These are phyloP conservation scores for Hyaloperonospora arabidopsidis DNA, from an alignment of 352 stramenopile genomes.

Conservation along the genomic window DNA sequence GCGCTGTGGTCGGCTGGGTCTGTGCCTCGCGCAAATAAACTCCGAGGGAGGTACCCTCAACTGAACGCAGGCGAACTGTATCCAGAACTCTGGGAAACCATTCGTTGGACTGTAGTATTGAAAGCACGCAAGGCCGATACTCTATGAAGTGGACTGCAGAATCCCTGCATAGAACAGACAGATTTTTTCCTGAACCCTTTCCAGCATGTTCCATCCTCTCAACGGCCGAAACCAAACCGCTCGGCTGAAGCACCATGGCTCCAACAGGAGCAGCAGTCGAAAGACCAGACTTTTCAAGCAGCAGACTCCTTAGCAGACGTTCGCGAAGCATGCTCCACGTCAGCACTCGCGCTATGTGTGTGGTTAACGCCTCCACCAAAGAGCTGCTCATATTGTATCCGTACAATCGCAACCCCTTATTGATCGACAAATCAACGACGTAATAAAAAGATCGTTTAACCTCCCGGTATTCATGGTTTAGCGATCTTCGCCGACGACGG, in stretches of 20 bases:
- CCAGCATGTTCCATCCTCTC: slow-evolving; percentile 30
- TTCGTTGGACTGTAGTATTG: slow-evolving; percentile 38
- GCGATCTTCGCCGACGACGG: slow-evolving; percentile 14
- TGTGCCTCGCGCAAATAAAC: slow-evolving; percentile 55
- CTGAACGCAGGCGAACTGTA: slow-evolving; percentile 26
- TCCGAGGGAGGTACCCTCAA: slow-evolving; percentile 45
- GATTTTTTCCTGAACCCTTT: slow-evolving; percentile 28
- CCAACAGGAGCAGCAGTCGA: slow-evolving; percentile 37
- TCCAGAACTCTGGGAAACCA: slow-evolving; percentile 46
- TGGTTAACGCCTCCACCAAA: slow-evolving; percentile 48
- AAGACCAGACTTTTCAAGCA: slow-evolving; percentile 57
- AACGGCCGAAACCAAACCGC: slow-evolving; percentile 32
- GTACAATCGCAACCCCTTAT: slow-evolving; percentile 49
- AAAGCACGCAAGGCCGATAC: slow-evolving; percentile 36
- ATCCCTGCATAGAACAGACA: slow-evolving; percentile 37
- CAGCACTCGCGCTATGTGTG: slow-evolving; percentile 46
- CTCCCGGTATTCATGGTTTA: slow-evolving; percentile 8
- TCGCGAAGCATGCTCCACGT: slow-evolving; percentile 73
- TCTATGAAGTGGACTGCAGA: slow-evolving; percentile 53
- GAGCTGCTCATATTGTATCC: slow-evolving; percentile 73
- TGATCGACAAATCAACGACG: slow-evolving; percentile 53
- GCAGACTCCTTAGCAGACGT: slow-evolving; percentile 44
- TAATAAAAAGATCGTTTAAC: slow-evolving; percentile 70
- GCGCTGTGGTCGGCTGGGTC: slow-evolving; percentile 28
- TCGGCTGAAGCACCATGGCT: slow-evolving; percentile 52